Percentiles rank a stretch among this genome's conserved stretches.
Conservation (phyloP, 2,329 filamentous ascomycete species). For the Colletotrichum sp. region DNA sequence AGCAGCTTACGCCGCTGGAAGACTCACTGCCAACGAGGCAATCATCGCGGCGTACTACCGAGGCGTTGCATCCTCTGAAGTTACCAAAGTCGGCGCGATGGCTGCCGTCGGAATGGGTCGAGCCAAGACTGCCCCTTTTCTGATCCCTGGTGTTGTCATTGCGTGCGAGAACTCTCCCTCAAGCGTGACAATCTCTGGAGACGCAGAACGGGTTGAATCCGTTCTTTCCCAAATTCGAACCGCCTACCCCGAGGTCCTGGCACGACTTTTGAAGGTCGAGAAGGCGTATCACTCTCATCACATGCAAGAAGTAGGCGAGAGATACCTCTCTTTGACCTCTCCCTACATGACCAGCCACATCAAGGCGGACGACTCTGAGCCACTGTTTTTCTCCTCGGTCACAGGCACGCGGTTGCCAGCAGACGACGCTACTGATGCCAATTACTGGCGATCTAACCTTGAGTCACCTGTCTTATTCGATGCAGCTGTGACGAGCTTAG, state of each 20-base stretch:
- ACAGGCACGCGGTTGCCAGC: slow-evolving; percentile 23
- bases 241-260: not conserved
- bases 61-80: slow-evolving; percentile 1
- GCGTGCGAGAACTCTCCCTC: not conserved
- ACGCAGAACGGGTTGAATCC: not conserved
- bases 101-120: not conserved
- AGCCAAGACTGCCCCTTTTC: not conserved
- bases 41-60: slow-evolving; percentile 35
- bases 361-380: not conserved
- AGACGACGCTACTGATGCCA: not conserved
- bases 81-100: slow-evolving; percentile 6
- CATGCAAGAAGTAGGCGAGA: slow-evolving; percentile 1
- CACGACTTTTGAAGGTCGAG: not conserved
- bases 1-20: slow-evolving; percentile 45
- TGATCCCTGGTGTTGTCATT: not conserved
- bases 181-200: not conserved
- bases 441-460: not conserved
- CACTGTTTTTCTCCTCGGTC: slow-evolving; percentile 25
- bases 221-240: slow-evolving; percentile 19
- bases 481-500: not conserved
- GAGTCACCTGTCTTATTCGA: not conserved
- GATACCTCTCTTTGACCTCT: slow-evolving; percentile 3
- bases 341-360: not conserved
- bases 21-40: slow-evolving; percentile 36
- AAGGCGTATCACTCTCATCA: slow-evolving; percentile 6